A percentile compares a stretch with the other conserved stretches of the same genome.
These are phyloP conservation scores for Phialemonium atrogriseum DNA, from an alignment of 2,329 filamentous ascomycete species.

Conservation along the genomic window DNA sequence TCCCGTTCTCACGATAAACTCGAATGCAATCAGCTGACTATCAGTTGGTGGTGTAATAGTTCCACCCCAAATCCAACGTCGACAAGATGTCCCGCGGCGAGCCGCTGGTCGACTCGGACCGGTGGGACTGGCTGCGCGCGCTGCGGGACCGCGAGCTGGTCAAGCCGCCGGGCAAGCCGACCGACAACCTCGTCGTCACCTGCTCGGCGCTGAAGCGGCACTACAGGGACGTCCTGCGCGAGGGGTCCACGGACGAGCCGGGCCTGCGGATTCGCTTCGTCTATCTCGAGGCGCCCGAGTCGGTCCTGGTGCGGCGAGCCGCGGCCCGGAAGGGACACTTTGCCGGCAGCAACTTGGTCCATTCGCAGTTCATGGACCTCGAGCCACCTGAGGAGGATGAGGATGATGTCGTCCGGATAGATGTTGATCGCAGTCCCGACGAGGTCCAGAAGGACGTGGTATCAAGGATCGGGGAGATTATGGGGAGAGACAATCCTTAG, in stretches of 20 bases:
- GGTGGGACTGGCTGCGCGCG: constrained; percentile 67
- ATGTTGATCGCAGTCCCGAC: constrained; percentile 33
- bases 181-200: constrained; percentile 59
- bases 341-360: constrained; percentile 68
- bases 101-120: constrained; percentile 65
- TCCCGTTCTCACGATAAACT: no score
- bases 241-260: constrained; percentile 46
- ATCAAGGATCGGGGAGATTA: constrained; percentile 1
- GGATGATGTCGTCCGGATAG: constrained; percentile 43
- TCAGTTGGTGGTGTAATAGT: no score
- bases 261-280: constrained; percentile 60
- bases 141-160: constrained; percentile 41
- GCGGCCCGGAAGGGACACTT: constrained; percentile 58
- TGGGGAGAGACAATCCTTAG: constrained; percentile 2
- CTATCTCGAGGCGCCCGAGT: constrained; percentile 58
- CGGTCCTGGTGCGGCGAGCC: constrained; percentile 54
- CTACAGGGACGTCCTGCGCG: constrained; percentile 62
- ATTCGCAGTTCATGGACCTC: constrained; percentile 59
- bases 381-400: constrained; percentile 52
- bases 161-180: constrained; percentile 26
- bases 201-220: constrained; percentile 74
- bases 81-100: constrained; percentile 65
- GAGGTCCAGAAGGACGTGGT: constrained; percentile 29
- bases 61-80: constrained; percentile 55
- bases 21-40: no score